Base-by-base conservation (phyloP, 2,329 filamentous ascomycete species). In the Aspergillus sojae region DNA sequence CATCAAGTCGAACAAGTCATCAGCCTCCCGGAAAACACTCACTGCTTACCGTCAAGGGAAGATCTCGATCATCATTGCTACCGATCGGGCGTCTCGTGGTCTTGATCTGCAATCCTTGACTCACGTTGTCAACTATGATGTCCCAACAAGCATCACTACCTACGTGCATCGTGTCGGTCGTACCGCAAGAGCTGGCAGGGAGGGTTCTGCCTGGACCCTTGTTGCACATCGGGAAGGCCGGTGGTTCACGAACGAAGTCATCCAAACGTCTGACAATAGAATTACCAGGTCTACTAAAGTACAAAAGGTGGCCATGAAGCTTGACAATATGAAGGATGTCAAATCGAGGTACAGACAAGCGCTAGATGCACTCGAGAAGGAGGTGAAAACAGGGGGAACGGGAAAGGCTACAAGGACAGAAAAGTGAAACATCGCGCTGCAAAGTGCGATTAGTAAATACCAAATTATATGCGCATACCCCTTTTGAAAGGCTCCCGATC, bases 151-250 rank as follows among this genome's bases (percentile, higher is more conserved):
- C 72, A 82, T 93, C 39, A 91, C 90, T 6, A 90, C 89, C 28
- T 98, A 98, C 71, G 89, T 98, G 5, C 95, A 98, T 76, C 90
- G 95, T 46, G 93, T 97, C 1, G 94, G 95, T 43, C 88, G 95
- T 62, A 97, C 94, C 0, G 94, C 94, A 0, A 86, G 94, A 75
- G 95, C 92, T 0, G 93, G 91, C 1, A 87, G 88, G 60, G 69
- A 80, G 1, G 94, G 94, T 1, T 84, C 88, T 55, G 93, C 94
- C 0, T 97, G 93, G 92, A 97, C 93, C 0, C 80, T 99, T 14
- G 89, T 96, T 56, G 90, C 89, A 4, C 90, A 93, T 70, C 85
- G 86, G 3, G 94, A 99, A 79, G 93, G 89, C 26, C 87, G 91
- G 52, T 97, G 95, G 94, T 99, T 98, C 79, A 93, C 92, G 86